Conservation (phyloP, 1,139 yeast genomes). For the Zygotorulaspora mrakii region DNA sequence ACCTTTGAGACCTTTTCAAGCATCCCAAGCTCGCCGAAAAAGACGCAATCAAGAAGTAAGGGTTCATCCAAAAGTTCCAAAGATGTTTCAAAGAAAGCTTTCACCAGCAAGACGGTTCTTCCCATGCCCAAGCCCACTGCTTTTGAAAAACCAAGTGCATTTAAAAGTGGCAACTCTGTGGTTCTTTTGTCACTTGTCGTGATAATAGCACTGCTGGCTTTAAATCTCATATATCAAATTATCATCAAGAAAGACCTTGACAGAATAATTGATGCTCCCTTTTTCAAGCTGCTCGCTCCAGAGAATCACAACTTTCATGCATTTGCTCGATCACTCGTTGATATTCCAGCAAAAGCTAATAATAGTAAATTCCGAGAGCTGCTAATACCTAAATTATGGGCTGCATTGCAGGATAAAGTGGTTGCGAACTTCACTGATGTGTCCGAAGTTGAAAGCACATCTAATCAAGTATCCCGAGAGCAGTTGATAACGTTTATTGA, state of each 20-base stretch:
- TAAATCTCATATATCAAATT: constrained; percentile 16
- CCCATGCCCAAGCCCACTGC: not conserved
- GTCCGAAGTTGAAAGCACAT: not conserved
- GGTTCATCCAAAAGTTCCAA: constrained; percentile 2
- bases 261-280: constrained; percentile 4
- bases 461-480: not conserved
- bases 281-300: not conserved
- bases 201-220: constrained; percentile 14
- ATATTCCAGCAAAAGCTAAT: constrained; percentile 9
- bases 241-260: constrained; percentile 13
- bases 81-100: not conserved
- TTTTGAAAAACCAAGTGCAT: not conserved
- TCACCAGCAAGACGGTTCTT: not conserved
- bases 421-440: not conserved
- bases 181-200: constrained; percentile 10
- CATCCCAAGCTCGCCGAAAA: constrained; percentile 6
- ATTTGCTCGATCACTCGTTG: constrained; percentile 5
- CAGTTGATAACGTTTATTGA: not conserved
- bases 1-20: constrained; percentile 13
- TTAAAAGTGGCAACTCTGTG: not conserved
- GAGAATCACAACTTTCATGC: constrained; percentile 2
- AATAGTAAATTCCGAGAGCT: not conserved
- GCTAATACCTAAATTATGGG: not conserved
- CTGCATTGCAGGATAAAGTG: not conserved
- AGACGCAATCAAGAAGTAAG: constrained; percentile 4